These are phyloP conservation scores for Colletotrichum brevisporum DNA, from an alignment of 2,329 filamentous ascomycete species.

Conservation along the genomic window DNA sequence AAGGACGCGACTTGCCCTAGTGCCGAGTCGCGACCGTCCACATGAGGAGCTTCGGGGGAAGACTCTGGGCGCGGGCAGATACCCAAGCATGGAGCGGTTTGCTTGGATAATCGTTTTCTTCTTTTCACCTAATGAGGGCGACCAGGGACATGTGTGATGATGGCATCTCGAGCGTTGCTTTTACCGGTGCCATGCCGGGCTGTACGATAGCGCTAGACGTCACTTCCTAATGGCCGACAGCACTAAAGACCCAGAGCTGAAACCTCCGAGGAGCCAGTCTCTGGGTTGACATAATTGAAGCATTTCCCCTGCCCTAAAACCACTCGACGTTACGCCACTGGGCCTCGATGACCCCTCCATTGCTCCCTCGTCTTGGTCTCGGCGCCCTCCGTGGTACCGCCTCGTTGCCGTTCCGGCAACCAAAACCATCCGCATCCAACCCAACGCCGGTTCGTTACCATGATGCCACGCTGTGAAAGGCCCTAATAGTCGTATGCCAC, in stretches of 20 bases:
- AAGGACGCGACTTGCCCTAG: slow-evolving; percentile 8
- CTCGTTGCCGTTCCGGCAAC: slow-evolving; percentile 4
- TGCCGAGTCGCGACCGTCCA: neutral
- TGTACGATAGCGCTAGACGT: slow-evolving; percentile 37
- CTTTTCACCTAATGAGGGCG: slow-evolving; percentile 27
- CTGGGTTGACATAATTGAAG: slow-evolving; percentile 7
- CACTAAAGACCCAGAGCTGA: slow-evolving; percentile 18
- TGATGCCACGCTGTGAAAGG: slow-evolving; percentile 30
- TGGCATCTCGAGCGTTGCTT: slow-evolving; percentile 37
- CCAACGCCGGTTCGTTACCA: slow-evolving; percentile 39
- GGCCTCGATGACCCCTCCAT: neutral
- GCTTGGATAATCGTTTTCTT: slow-evolving; percentile 35
- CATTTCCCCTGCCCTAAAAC: slow-evolving; percentile 4
- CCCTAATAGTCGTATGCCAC: slow-evolving; percentile 9
- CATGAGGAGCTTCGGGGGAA: slow-evolving; percentile 8
- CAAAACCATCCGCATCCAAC: slow-evolving; percentile 17
- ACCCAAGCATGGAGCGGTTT: slow-evolving; percentile 38
- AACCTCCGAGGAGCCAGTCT: slow-evolving; percentile 1
- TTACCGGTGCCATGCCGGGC: slow-evolving; percentile 2
- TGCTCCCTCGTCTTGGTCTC: neutral
- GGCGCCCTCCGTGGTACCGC: neutral
- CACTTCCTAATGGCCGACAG: slow-evolving; percentile 3
- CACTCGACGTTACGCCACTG: slow-evolving; percentile 7
- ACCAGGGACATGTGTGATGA: slow-evolving; percentile 28
- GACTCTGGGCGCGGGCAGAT: slow-evolving; percentile 28